These are phyloP conservation scores for Trichothecium sympodiale DNA, from an alignment of 2,329 filamentous ascomycete genomes.

Conservation along the genomic window DNA sequence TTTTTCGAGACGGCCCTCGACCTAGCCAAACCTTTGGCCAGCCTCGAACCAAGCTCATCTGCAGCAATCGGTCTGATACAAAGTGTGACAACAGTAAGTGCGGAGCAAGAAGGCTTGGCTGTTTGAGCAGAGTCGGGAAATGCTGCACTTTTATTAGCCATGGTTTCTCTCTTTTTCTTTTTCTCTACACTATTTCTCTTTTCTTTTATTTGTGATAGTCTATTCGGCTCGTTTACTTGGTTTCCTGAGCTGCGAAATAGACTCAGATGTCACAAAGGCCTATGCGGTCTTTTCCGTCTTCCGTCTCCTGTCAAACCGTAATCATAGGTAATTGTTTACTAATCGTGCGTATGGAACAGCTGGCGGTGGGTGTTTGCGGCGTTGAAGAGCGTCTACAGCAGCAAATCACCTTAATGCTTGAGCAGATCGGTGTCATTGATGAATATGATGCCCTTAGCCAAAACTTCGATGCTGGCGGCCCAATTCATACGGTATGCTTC, in stretches of 20 bases:
- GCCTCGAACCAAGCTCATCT: not conserved
- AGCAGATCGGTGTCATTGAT: conserved; percentile 1
- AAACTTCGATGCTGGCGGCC: conserved; percentile 1
- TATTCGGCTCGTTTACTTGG: too few species aligned
- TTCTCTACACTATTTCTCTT: too few species aligned
- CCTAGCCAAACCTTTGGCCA: not conserved
- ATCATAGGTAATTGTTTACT: not conserved
- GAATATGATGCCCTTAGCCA: conserved; percentile 1
- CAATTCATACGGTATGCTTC: conserved; percentile 1
- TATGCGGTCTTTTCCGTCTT: too few species aligned
- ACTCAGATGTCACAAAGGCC: too few species aligned
- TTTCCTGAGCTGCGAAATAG: too few species aligned
- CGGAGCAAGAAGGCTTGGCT: not conserved
- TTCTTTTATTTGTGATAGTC: too few species aligned
- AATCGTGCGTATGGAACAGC: not conserved
- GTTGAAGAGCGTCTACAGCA: conserved; percentile 1
- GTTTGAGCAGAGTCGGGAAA: too few species aligned
- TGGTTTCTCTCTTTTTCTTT: too few species aligned
- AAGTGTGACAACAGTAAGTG: conserved; percentile 1
- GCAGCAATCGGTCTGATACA: not conserved
- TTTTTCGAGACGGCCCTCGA: not conserved
- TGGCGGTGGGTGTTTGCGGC: conserved; percentile 1
- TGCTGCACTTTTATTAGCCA: too few species aligned
- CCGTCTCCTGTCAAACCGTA: too few species aligned
- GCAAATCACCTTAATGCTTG: conserved; percentile 1